These are phyloP conservation scores for Volvox africanus DNA, from an alignment of 139 green algal species.

Conservation along the genomic window DNA sequence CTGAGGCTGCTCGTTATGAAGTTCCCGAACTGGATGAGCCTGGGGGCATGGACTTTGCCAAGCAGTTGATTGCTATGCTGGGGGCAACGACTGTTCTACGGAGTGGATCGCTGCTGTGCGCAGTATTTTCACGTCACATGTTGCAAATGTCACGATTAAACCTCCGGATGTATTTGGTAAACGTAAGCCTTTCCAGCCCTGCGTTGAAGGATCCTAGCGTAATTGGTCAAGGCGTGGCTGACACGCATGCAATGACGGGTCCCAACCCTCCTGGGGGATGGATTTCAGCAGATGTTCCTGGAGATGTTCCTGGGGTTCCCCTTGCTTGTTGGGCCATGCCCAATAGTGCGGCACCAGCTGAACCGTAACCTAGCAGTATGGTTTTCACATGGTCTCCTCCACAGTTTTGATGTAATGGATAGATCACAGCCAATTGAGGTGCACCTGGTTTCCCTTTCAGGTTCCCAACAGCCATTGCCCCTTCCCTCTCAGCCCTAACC, in stretches of 20 bases:
- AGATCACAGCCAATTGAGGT: too few species aligned
- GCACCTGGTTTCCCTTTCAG: too few species aligned
- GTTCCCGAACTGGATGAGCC: conserved; percentile 16
- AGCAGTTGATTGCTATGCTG: not conserved
- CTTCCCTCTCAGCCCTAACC: too few species aligned
- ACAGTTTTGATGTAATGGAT: too few species aligned
- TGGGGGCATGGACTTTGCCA: not conserved
- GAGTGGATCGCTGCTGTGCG: not conserved
- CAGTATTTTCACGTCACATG: not conserved
- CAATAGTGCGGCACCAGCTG: too few species aligned
- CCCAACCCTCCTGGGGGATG: not conserved
- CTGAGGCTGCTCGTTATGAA: not conserved
- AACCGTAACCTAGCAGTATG: too few species aligned
- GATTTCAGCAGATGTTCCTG: not conserved
- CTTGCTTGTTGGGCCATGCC: too few species aligned
- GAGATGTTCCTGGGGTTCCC: conserved; percentile 20
- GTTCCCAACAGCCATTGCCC: too few species aligned
- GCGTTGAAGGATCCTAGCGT: conserved; percentile 20
- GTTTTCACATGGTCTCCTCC: too few species aligned
- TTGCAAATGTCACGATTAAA: conserved; percentile 13
- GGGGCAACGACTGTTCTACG: not conserved
- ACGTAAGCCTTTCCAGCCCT: conserved; percentile 26
- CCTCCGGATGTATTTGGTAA: not conserved
- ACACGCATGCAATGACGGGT: conserved; percentile 6
- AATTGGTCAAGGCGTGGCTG: conserved; percentile 38